Evolutionary conservation across 768 basidiomycete genomes (phyloP), one percentile per base, ranked within the genome.

Genomic region (Kwoniella pini): DNA sequence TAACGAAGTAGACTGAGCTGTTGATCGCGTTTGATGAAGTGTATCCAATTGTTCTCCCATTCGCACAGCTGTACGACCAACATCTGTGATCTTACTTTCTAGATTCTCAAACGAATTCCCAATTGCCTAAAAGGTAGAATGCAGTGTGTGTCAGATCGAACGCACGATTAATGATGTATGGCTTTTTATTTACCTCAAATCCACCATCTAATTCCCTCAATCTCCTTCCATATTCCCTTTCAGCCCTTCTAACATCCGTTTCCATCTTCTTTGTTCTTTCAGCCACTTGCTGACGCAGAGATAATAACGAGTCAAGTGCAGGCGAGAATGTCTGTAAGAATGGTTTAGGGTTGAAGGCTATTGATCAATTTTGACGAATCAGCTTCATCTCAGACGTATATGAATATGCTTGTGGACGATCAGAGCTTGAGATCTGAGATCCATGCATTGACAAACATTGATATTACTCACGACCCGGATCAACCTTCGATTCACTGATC

Each of bases 21-120:
- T 82, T 76, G 91, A 89, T 15, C 95, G 85, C 65, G 94, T 89
- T 55, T 91, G 84, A 74, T 96, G 93, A 17, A 97, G 87, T 0
- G 89, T 89, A 79, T 99, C 95, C 42, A 99, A 84, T 77, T 98
- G 92, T 80, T 98, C 95, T 42, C 93, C 96, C 68, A 98, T 96
- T 49, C 95, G 84, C 46, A 97, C 87, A 13, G 96, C 92, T 13
- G 93, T 94, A 54, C 90, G 85, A 33, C 94, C 92, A 30, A 99
- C 94, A 72, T 93, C 88, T 57, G 87, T 91, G 82, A 98, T 91
- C 70, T 88, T 86, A 64, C 81, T 85, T 76, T 98, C 94, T 86
- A 98, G 93, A 5, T 86, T 87, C 26, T 85, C 80, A 80, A 96
- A 97, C 1, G 92, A 90, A 67, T 85, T 85, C 4, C 89, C 88